phyloP scores from a whole-genome alignment of 2,329 filamentous ascomycete genomes.

The Keithomyces neogunnii region DNA sequence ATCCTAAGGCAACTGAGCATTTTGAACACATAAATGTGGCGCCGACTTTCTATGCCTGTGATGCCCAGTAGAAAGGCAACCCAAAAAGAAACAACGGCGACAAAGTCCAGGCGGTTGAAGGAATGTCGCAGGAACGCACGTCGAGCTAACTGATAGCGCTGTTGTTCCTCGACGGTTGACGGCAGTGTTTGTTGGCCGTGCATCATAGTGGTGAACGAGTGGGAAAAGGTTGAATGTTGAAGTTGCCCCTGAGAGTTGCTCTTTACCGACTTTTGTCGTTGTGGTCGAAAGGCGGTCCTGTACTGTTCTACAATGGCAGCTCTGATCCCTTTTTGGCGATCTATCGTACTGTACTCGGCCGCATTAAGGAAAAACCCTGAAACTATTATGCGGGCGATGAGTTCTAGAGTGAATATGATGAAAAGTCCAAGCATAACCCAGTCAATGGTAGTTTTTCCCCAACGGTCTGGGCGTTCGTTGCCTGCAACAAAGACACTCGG shows the following conservation, averaged over 20 bases:
- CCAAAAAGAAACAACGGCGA: constrained; percentile 94
- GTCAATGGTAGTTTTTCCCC: constrained; percentile 64
- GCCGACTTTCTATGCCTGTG: constrained; percentile 55
- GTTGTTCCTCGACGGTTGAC: constrained; percentile 65
- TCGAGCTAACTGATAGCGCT: constrained; percentile 77
- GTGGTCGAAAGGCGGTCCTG: constrained; percentile 70
- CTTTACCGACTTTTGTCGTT: constrained; percentile 61
- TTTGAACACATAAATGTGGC: constrained; percentile 81
- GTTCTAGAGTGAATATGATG: constrained; percentile 80
- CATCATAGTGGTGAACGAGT: constrained; percentile 74
- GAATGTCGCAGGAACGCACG: constrained; percentile 89
- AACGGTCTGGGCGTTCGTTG: constrained; percentile 51
- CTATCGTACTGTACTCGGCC: constrained; percentile 82
- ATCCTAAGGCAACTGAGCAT: constrained; percentile 97
- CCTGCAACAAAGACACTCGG: constrained; percentile 58
- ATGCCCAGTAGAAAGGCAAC: constrained; percentile 71
- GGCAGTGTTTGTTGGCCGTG: constrained; percentile 47
- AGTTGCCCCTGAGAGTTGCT: constrained; percentile 36
- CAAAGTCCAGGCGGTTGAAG: constrained; percentile 91
- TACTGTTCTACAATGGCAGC: constrained; percentile 70
- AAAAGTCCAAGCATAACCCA: constrained; percentile 79
- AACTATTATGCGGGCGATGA: constrained; percentile 76
- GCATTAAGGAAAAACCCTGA: constrained; percentile 91
- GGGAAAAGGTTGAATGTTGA: constrained; percentile 58
- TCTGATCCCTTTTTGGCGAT: constrained; percentile 65